Evolutionary conservation across 306 rosid species (phyloP).

Genomic region (Quercus suber): DNA sequence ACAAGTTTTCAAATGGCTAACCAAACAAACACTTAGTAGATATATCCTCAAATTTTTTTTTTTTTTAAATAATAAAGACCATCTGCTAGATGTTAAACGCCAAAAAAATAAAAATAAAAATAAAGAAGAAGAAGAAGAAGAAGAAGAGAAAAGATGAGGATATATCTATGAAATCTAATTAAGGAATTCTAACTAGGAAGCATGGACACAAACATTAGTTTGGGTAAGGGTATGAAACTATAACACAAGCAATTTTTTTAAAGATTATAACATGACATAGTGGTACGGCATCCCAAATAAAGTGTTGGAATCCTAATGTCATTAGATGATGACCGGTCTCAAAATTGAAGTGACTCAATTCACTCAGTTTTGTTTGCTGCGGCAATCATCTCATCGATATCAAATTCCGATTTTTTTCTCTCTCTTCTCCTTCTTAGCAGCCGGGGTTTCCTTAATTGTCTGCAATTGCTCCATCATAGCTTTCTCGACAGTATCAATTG

Average conservation of each 20-base stretch:
- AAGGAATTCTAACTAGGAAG: background rate
- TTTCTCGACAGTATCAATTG: constrained; percentile 65
- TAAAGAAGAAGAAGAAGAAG: too few species aligned
- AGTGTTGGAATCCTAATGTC: constrained; percentile 5
- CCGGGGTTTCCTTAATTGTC: constrained; percentile 55
- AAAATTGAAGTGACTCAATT: background rate
- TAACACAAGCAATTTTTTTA: too few species aligned
- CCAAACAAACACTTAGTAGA: too few species aligned
- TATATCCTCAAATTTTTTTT: too few species aligned
- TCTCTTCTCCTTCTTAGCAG: constrained; percentile 71
- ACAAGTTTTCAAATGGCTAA: too few species aligned
- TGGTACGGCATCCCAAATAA: too few species aligned
- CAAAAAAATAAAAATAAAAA: too few species aligned
- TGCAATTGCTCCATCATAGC: constrained; percentile 57
- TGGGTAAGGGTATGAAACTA: too few species aligned
- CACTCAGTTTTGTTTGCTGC: background rate
- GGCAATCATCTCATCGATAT: constrained; percentile 44
- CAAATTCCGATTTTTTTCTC: constrained; percentile 53
- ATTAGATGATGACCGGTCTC: constrained; percentile 34
- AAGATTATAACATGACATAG: too few species aligned
- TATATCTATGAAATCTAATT: background rate
- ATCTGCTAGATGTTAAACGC: background rate
- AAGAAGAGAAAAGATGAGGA: too few species aligned
- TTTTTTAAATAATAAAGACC: background rate
- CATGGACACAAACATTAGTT: too few species aligned